Percentiles rank a stretch among this genome's conserved stretches.
Conservation (phyloP, 768 basidiomycete species). For the Termitomyces sp. region DNA sequence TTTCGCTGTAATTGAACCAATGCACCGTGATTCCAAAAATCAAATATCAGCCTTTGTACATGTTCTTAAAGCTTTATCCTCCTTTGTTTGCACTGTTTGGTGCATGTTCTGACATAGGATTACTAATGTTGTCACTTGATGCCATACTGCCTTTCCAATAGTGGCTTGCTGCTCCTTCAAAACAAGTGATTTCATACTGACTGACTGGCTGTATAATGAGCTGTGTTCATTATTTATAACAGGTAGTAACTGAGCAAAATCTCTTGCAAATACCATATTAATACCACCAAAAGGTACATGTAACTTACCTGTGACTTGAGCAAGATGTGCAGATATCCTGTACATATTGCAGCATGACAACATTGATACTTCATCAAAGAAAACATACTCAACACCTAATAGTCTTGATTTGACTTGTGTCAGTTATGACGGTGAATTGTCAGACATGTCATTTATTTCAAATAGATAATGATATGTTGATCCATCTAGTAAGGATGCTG, state of each 20-base stretch:
- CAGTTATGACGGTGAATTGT: neutral
- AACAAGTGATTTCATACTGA: slow-evolving; percentile 1
- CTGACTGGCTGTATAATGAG: slow-evolving; percentile 17
- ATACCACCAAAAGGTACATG: slow-evolving; percentile 24
- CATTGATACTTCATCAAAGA: neutral
- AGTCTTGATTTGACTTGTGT: neutral
- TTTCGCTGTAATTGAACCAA: too few relatives aligned
- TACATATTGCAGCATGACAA: neutral
- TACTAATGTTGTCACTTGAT: slow-evolving; percentile 27
- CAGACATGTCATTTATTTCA: neutral
- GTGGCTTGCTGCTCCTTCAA: slow-evolving; percentile 15
- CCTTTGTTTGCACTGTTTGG: slow-evolving; percentile 17
- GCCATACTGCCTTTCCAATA: slow-evolving; percentile 27
- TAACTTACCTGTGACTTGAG: neutral
- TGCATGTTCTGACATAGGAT: slow-evolving; percentile 34
- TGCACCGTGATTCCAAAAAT: too few relatives aligned
- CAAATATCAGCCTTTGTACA: slow-evolving; percentile 20
- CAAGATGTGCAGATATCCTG: neutral
- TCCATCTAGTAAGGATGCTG: neutral
- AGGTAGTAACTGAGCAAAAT: slow-evolving; percentile 42
- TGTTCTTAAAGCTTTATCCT: slow-evolving; percentile 24
- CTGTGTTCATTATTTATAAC: slow-evolving; percentile 8
- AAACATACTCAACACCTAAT: neutral
- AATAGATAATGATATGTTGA: neutral
- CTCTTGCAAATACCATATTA: slow-evolving; percentile 39